Conservation (phyloP, 495 filamentous ascomycete genomes). For the Talaromyces stipitatus region DNA sequence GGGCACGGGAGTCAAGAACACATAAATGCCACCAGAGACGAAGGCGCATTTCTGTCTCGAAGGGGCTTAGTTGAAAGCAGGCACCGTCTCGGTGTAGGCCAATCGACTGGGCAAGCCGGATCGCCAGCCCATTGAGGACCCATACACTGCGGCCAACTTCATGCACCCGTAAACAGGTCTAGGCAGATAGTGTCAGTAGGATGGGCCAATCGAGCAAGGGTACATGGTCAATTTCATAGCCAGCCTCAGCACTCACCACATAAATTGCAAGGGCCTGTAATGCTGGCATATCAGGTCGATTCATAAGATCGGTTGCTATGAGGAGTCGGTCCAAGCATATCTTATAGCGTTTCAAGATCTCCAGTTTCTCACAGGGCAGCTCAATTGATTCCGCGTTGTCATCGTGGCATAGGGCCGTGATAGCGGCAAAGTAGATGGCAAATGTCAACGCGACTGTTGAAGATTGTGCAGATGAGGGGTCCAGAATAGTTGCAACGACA, state of each 20-base stretch:
- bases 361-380: constrained; percentile 19
- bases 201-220: constrained; percentile 10
- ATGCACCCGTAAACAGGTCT: constrained; percentile 14
- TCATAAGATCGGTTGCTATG: constrained; percentile 25
- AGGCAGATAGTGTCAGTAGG: not conserved
- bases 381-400: constrained; percentile 9
- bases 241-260: constrained; percentile 4
- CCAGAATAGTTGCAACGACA: constrained; percentile 22
- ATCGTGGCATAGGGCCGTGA: constrained; percentile 16
- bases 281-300: constrained; percentile 18
- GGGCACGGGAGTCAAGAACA: constrained; percentile 16
- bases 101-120: constrained; percentile 24
- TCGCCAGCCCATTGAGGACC: constrained; percentile 24
- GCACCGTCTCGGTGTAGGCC: constrained; percentile 27
- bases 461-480: constrained; percentile 19
- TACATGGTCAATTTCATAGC: too few relatives aligned
- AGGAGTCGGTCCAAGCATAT: constrained; percentile 25
- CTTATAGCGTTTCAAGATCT: constrained; percentile 24
- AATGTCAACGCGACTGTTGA: constrained; percentile 29
- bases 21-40: constrained; percentile 37
- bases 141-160: constrained; percentile 21
- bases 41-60: constrained; percentile 32
- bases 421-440: constrained; percentile 28
- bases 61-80: constrained; percentile 18
- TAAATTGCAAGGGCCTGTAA: constrained; percentile 27